Base-by-base conservation (phyloP, 2,329 filamentous ascomycete genomes). In the Penicillium polonicum region DNA sequence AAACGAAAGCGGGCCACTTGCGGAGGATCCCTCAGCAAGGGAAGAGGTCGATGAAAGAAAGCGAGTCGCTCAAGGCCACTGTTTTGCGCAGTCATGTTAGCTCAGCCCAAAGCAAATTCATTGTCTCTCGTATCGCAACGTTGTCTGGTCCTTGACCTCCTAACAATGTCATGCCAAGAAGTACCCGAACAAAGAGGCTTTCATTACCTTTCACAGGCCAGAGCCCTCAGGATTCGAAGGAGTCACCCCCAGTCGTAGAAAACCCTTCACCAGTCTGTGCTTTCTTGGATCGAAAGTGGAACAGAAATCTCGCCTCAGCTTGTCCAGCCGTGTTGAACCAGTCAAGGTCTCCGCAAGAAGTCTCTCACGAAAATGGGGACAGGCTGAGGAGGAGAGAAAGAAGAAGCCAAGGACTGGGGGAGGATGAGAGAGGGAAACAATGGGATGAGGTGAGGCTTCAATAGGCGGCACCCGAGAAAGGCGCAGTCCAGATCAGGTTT, bases 321-420 rank as follows among this genome's bases (percentile, higher is more conserved):
- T 71, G 68, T 69, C 70, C 67, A 71, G 72, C 70, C 70, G 68
- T 67, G 64, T 69, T 69, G 65, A 74, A 74, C 72, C 72, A 74
- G 70, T 72, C 64, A 73, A 75, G 73, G 72, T 72, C 71, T 74
- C 72, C 70, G 69, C 68, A 68, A 73, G 64, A 64, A 53, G 45
- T 59, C 62, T 70, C 65, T 72, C 70, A 72, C 69, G 69, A 66
- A 70, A 69, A 66, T 64, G 57, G 56, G 60, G 68, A 69, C 66
- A 68, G 64, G 67, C 54, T 48, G 64, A 69, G 67, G 69, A 63
- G 48, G 52, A 52, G 50, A 52, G 44, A 46, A 41, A 52, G 59
- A 61, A 57, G 52, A 54, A 59, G 49, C 63, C 52, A 60, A 64
- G 54, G 60, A 58, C 42, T 35, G 58, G 60, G 58, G 55, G 61